A percentile compares a stretch with the other conserved stretches of the same genome.
Evolutionary conservation across 2,329 filamentous ascomycete genomes (phyloP).

Genomic region (Calonectria montana): DNA sequence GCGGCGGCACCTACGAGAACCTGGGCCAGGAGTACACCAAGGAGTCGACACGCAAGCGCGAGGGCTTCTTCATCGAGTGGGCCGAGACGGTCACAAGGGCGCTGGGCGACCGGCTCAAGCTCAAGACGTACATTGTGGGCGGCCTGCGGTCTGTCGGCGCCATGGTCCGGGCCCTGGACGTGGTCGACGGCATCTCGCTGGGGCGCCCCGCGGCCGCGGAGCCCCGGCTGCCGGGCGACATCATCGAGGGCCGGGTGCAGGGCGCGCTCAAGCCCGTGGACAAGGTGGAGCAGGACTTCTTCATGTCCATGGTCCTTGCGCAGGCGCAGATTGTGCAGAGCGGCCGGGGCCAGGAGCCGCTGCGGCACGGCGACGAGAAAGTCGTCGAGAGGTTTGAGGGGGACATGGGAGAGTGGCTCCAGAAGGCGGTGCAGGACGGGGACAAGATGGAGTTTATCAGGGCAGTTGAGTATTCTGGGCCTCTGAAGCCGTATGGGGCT

Average conservation of each 20-base stretch:
- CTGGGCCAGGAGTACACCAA: slow-evolving; percentile 61
- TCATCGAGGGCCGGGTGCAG: slow-evolving; percentile 38
- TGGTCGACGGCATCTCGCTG: slow-evolving; percentile 70
- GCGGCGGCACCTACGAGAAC: slow-evolving; percentile 68
- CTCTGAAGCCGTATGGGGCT: slow-evolving; percentile 29
- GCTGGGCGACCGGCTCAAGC: slow-evolving; percentile 51
- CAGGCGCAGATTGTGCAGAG: slow-evolving; percentile 36
- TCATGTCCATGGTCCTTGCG: slow-evolving; percentile 14
- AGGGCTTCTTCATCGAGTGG: slow-evolving; percentile 71
- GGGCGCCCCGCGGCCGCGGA: slow-evolving; percentile 51
- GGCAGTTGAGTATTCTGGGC: slow-evolving; percentile 37
- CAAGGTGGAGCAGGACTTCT: slow-evolving; percentile 28
- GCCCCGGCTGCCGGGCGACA: slow-evolving; percentile 43
- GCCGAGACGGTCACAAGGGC: slow-evolving; percentile 60
- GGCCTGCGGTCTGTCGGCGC: slow-evolving; percentile 65
- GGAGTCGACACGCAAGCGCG: slow-evolving; percentile 64
- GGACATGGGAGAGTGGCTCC: slow-evolving; percentile 39
- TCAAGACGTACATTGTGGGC: slow-evolving; percentile 67
- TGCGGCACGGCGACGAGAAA: slow-evolving; percentile 38
- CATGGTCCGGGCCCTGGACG: slow-evolving; percentile 67
- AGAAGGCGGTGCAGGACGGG: slow-evolving; percentile 39
- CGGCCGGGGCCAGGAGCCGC: slow-evolving; percentile 38
- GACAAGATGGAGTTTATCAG: slow-evolving; percentile 42
- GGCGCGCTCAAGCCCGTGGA: slow-evolving; percentile 31
- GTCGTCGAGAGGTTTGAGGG: slow-evolving; percentile 32